Evolutionary conservation across 1,139 yeast genomes (phyloP).

Genomic region (Hyphopichia khmerensis): DNA sequence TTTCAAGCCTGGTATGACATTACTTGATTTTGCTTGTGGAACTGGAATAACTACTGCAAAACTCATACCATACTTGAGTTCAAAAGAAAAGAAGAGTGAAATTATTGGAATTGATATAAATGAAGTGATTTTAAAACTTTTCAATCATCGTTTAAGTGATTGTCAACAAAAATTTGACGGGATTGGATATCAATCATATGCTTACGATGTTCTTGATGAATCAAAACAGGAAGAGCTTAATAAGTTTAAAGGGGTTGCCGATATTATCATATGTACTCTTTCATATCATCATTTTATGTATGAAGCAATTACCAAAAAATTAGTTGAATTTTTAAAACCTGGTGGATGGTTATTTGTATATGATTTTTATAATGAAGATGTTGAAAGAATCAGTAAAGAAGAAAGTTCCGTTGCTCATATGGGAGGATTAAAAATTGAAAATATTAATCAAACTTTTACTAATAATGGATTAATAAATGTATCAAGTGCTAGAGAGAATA

Average conservation of each 20-base stretch:
- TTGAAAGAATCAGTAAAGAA: conserved; percentile 12
- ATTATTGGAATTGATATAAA: conserved; percentile 41
- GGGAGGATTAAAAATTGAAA: conserved; percentile 31
- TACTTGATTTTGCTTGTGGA: conserved; percentile 48
- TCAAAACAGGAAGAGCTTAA: conserved; percentile 12
- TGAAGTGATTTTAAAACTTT: conserved; percentile 23
- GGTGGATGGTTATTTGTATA: conserved; percentile 35
- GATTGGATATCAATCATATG: conserved; percentile 13
- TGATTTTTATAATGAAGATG: conserved; percentile 38
- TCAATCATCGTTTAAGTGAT: conserved; percentile 17
- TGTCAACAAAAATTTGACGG: conserved; percentile 8
- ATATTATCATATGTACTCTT: conserved; percentile 35
- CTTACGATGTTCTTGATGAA: conserved; percentile 30
- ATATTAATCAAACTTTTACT: conserved; percentile 21
- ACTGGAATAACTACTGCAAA: conserved; percentile 36
- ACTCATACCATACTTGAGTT: conserved; percentile 26
- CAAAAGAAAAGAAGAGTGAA: conserved; percentile 13
- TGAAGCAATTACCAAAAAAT: conserved; percentile 26
- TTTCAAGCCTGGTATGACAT: conserved; percentile 24
- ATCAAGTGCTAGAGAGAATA: conserved; percentile 20
- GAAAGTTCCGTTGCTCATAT: conserved; percentile 30
- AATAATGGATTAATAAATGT: conserved; percentile 24
- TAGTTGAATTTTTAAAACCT: conserved; percentile 31
- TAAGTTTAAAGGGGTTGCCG: conserved; percentile 23
- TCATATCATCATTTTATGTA: conserved; percentile 43